Evolutionary conservation across 2,329 filamentous ascomycete species (phyloP).

Genomic region (Lithohypha guttulata): DNA sequence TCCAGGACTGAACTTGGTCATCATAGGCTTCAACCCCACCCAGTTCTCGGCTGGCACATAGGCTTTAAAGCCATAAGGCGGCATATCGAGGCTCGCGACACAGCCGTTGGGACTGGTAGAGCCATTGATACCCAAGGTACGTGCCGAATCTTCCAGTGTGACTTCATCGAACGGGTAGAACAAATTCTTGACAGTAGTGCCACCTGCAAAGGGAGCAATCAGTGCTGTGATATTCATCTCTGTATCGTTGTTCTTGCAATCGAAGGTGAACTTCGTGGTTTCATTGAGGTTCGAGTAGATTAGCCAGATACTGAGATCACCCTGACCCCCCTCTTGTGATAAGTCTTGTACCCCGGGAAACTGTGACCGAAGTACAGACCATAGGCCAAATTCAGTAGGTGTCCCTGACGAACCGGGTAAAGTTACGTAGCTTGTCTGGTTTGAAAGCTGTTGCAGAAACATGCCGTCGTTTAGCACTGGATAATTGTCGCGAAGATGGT

Average conservation of each 20-base stretch:
- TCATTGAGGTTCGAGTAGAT: conserved; percentile 38
- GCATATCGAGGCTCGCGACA: conserved; percentile 41
- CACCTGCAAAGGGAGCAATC: conserved; percentile 45
- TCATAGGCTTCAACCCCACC: conserved; percentile 43
- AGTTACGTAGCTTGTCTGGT: conserved; percentile 41
- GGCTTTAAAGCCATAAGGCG: conserved; percentile 48
- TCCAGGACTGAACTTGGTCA: conserved; percentile 50
- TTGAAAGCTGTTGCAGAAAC: conserved; percentile 45
- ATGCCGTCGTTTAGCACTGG: conserved; percentile 51
- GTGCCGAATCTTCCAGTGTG: conserved; percentile 37
- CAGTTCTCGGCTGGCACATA: conserved; percentile 46
- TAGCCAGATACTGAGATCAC: conserved; percentile 38
- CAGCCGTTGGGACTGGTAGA: conserved; percentile 45
- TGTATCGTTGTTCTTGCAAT: conserved; percentile 40
- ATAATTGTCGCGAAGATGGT: conserved; percentile 46
- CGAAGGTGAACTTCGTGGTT: conserved; percentile 44
- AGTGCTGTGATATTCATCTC: conserved; percentile 32
- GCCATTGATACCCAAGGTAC: conserved; percentile 38
- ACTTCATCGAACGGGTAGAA: conserved; percentile 52
- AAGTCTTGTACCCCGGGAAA: conserved; percentile 45
- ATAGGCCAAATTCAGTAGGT: conserved; percentile 49
- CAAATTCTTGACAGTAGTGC: conserved; percentile 49
- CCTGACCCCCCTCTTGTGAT: conserved; percentile 23
- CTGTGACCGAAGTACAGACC: conserved; percentile 46
- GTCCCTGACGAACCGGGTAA: conserved; percentile 43